Base-by-base conservation (phyloP, 495 filamentous ascomycete species). In the Oidiodendron maius region DNA sequence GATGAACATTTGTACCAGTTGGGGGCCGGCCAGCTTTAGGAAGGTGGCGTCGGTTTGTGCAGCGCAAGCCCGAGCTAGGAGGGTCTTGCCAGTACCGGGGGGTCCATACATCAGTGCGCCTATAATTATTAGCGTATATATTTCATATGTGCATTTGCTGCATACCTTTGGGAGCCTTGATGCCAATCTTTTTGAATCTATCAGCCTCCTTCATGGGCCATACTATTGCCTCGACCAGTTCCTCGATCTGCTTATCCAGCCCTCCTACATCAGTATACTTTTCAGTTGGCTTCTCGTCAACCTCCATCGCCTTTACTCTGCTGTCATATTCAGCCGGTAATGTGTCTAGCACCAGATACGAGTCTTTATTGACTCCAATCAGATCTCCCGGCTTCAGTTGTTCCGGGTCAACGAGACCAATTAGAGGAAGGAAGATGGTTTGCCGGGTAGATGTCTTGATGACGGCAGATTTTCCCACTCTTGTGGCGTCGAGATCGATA, bases 1-100 rank as follows among this genome's bases (percentile, higher is more conserved):
- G 42, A 99, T 99, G 68, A 99, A 99, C 93, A 99, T 99, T 65
- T 99, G 93, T 16, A 99, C 93, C n/a, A 99, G 81, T 69, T 97
- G 94, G 2, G 93, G 93, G 34, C 93, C 93, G 46, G 93, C 93
- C 50, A 99, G 88, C 63, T 98, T 98, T 62, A 99, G 84, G 80
- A 99, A 99, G 38, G 93, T 99, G 50, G 93, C 93, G 48, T 99
- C 91, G 50, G 94, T 97, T 71, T 97, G 91, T 46, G 93, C 93
- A 17, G 93, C 93, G 64, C 93, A 99, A 42, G 93, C 93, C 69
- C 93, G 86, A 53, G 93, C 93, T 43, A 99, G 83, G 9, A 99
- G 88, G 15, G 93, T 99, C 60, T 91, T 91, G 60, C 86, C 86
- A 32, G 86, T 91, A 67, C 93, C 93, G 2, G 93, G 93, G 55